Evolutionary conservation across 129 eudicot genomes (phyloP), one percentile per base, ranked within the genome.

Genomic region (Heracleum sosnowskyi): DNA sequence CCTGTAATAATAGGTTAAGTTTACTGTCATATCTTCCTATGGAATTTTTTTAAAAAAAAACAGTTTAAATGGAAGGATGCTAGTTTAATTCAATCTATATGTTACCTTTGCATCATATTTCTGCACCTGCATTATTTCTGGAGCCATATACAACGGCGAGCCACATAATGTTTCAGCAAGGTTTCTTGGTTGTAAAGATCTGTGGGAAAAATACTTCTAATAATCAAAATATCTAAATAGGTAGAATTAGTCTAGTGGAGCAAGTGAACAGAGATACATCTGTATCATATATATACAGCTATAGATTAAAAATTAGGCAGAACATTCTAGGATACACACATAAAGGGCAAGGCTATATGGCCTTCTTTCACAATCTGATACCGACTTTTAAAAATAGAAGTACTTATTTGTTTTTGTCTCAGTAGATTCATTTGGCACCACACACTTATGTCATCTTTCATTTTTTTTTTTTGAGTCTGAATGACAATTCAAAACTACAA

Each of bases 81-180:
- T 11, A 47, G 47, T 22, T 77, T 39, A 78, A 37, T 31, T 78
- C 62, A 0, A 2, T 75, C n/a, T n/a, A 78, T 28, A 75, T 75
- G 80, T 78, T 85, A 94, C 98, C 97, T 95, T 95, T 29, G 98
- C 98, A 82, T 95, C 98, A 87, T 95, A 95, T 79, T 90, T 95
- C 85, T 95, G 97, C 77, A 87, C 89, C 80, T 90, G 96, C 97
- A 91, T 91, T 69, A 91, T 89, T 86, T 91, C 97, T 57, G 97
- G 97, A 77, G 97, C 97, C 97, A 91, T 91, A 80, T 91, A 91
- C 44, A 91, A 87, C 3, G 97, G 98, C 24, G 98, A 95, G 57
- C 98, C 98, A 71, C 98, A 95, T 80, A 95, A 77, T 79, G 98
- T 95, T 85, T 91, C 97, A 46, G 97, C 98, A 86, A 95, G 97